Conservation (phyloP, 2,329 filamentous ascomycete genomes). For the Microsporum canis region DNA sequence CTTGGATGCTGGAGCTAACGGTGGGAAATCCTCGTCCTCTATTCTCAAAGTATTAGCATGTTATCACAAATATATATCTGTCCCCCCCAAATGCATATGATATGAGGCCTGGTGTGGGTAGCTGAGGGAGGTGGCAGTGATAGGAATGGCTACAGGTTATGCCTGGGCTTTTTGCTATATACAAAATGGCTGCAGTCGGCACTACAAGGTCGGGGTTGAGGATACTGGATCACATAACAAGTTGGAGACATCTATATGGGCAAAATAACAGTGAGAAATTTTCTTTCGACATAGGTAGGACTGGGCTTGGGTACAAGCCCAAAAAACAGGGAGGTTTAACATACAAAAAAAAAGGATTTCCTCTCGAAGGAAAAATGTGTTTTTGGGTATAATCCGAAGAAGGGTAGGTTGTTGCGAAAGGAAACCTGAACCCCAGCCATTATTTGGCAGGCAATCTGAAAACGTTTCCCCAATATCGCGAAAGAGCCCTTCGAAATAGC, state of each 20-base stretch:
- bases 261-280: conserved; percentile 36
- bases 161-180: conserved; percentile 8
- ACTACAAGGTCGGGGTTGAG: conserved; percentile 17
- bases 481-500: conserved; percentile 21
- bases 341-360: conserved; percentile 32
- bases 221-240: conserved; percentile 12
- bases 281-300: conserved; percentile 31
- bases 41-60: conserved; percentile 21
- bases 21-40: conserved; percentile 39
- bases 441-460: conserved; percentile 18
- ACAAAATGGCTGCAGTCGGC: conserved; percentile 9
- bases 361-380: conserved; percentile 21
- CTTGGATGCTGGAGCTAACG: conserved; percentile 27
- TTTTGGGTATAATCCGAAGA: conserved; percentile 21
- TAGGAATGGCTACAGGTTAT: conserved; percentile 14
- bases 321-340: conserved; percentile 39
- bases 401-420: conserved; percentile 23
- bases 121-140: neutral
- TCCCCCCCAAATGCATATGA: neutral
- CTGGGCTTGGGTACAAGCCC: conserved; percentile 26
- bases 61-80: neutral
- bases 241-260: conserved; percentile 29
- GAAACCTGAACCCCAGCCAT: conserved; percentile 24
- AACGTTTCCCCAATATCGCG: conserved; percentile 23
- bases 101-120: neutral